These are phyloP conservation scores for Paspalum notatum DNA, from an alignment of 176 grass and related monocot genomes.

Conservation along the genomic window DNA sequence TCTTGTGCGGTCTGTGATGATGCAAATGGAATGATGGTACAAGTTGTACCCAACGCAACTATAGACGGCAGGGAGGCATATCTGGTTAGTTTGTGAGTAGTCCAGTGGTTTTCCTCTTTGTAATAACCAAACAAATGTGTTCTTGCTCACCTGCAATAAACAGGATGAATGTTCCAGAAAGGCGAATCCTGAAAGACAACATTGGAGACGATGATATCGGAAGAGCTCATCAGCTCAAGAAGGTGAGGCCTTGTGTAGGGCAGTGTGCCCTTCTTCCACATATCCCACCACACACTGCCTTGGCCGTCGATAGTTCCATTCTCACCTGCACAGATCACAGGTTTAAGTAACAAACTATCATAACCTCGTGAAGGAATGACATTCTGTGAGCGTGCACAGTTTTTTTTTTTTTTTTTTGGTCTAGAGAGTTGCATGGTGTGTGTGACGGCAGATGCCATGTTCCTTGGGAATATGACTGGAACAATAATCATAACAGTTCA, in stretches of 20 bases:
- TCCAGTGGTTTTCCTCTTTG: constrained; percentile 6
- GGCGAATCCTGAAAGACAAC: constrained; percentile 78
- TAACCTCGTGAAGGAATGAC: not conserved
- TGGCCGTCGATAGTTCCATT: constrained; percentile 96
- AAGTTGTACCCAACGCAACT: not conserved
- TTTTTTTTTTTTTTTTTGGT: not conserved
- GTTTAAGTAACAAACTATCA: constrained; percentile 1
- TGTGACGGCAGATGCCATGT: not conserved
- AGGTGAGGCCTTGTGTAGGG: constrained; percentile 79
- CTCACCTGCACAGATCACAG: constrained; percentile 49
- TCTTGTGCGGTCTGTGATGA: constrained; percentile 13
- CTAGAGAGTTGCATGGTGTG: not conserved
- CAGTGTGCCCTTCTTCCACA: constrained; percentile 88
- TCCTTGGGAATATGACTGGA: not conserved
- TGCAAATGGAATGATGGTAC: constrained; percentile 20
- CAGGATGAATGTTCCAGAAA: constrained; percentile 98
- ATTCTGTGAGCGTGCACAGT: not conserved
- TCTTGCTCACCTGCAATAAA: constrained; percentile 82
- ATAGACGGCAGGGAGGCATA: constrained; percentile 5
- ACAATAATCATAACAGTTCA: not conserved
- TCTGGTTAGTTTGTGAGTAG: not conserved
- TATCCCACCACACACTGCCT: constrained; percentile 90
- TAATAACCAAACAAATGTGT: not conserved
- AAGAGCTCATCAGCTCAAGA: constrained; percentile 78
- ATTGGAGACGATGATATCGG: constrained; percentile 77